A percentile compares a stretch with the other conserved stretches of the same genome.
Conservation (phyloP, 257 asterid genomes). For the Petunia axillaris region DNA sequence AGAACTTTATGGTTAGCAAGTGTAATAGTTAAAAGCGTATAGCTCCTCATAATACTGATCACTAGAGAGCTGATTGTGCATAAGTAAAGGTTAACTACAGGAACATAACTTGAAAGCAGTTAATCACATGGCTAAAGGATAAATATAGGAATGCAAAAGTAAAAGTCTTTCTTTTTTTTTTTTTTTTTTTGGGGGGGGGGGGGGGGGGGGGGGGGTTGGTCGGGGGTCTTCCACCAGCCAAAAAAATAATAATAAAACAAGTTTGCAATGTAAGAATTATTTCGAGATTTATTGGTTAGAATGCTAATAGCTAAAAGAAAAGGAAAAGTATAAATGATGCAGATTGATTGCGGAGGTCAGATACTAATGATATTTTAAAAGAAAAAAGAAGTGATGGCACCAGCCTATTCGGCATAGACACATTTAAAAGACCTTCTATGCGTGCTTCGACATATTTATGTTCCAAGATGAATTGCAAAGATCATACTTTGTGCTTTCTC, state of each 20-base stretch:
- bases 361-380: background rate
- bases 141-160: background rate
- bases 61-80: background rate
- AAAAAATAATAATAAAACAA: background rate
- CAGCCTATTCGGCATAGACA: background rate
- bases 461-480: constrained; percentile 13
- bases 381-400: background rate
- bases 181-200: background rate
- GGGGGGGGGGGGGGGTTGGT: background rate
- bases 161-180: background rate
- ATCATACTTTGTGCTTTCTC: background rate
- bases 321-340: too few species aligned
- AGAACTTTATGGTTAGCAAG: constrained; percentile 2
- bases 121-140: background rate
- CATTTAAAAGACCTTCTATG: background rate
- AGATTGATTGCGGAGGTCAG: background rate
- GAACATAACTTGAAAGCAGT: background rate
- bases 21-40: background rate
- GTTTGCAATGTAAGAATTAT: background rate
- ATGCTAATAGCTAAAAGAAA: too few species aligned
- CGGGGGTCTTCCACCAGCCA: background rate
- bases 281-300: too few species aligned
- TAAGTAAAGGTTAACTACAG: background rate
- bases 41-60: background rate
- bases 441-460: background rate